These are phyloP conservation scores for Elsinoe necatrix DNA, from an alignment of 2,329 filamentous ascomycete genomes.

Conservation along the genomic window DNA sequence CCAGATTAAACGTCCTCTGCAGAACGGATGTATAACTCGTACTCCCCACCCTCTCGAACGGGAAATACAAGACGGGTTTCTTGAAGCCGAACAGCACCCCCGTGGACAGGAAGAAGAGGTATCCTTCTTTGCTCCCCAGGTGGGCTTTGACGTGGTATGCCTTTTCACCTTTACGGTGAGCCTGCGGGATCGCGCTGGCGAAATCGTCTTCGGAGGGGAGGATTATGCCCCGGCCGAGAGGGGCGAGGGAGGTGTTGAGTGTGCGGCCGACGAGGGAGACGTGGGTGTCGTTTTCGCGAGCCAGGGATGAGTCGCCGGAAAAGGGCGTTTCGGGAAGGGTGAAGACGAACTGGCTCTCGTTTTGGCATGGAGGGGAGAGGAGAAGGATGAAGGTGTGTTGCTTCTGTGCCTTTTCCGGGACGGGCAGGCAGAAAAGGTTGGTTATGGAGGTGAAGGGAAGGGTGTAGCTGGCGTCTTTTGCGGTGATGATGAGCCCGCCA, in stretches of 20 bases:
- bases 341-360: conserved; percentile 45
- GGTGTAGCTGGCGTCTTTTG: conserved; percentile 46
- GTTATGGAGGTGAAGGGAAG: conserved; percentile 43
- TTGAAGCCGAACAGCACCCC: conserved; percentile 59
- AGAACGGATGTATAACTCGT: conserved; percentile 57
- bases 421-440: conserved; percentile 52
- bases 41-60: conserved; percentile 50
- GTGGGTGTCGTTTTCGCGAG: conserved; percentile 36
- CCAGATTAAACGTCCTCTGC: conserved; percentile 58
- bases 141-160: conserved; percentile 57
- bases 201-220: conserved; percentile 51
- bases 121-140: conserved; percentile 59
- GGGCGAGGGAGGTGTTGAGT: conserved; percentile 43
- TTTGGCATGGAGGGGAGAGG: conserved; percentile 27
- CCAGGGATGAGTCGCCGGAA: no score
- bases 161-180: conserved; percentile 54
- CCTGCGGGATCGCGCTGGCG: conserved; percentile 50
- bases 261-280: conserved; percentile 36
- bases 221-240: conserved; percentile 40
- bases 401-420: conserved; percentile 56
- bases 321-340: conserved; percentile 49
- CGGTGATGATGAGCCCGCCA: conserved; percentile 38
- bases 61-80: conserved; percentile 55
- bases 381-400: conserved; percentile 57
- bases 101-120: conserved; percentile 53